Base-by-base conservation (phyloP, 2,329 filamentous ascomycete genomes). In the Beauveria caledonica region DNA sequence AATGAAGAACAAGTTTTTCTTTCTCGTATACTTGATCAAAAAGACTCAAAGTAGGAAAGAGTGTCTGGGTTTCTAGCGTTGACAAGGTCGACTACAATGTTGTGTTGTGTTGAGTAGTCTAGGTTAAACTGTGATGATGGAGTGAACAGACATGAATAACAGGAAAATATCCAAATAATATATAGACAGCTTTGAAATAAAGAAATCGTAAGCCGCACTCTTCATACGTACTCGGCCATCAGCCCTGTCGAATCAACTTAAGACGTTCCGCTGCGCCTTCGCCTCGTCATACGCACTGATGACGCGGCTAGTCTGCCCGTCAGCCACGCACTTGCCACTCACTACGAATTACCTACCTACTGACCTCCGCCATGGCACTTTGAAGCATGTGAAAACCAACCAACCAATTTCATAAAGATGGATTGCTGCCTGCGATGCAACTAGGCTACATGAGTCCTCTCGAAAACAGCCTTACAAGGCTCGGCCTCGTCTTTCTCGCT, bases 401-500 rank as follows among this genome's bases (percentile, higher is more conserved):
- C 21, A 48, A 40, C 44, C 27, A 48, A 27, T 49, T 9, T 27
- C 29, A n/a, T 49, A 17, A 40, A 29, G 21, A 10, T 49, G 40
- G 10, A 27, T 23, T 40, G 21, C 33, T 49, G 54, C 44, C 44
- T 57, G 9, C 9, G 15, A 45, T 19, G 19, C 17, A 11, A 17
- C 42, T 21, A 45, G 33, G 17, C 29, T 9, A 2, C 15, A 44
- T 25, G 9, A 1, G 4, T 9, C 54, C 27, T 19, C 42, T 21
- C 25, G 40, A 55, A 45, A 25, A 21, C 33, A 48, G 56, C 56
- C 56, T 58, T 58, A 50, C 56, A 58, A 51, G 56, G 56, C 46
- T 42, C 45, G 25, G n/a, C 10, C 33, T 58, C 55, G 55, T 48
- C 21, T 44, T 58, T 58, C 46, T 58, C 56, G 56, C 56, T 13